Evolutionary conservation across 73 alveolate genomes (phyloP), one percentile per base, ranked within the genome.

Genomic region (Uronychia setigera): DNA sequence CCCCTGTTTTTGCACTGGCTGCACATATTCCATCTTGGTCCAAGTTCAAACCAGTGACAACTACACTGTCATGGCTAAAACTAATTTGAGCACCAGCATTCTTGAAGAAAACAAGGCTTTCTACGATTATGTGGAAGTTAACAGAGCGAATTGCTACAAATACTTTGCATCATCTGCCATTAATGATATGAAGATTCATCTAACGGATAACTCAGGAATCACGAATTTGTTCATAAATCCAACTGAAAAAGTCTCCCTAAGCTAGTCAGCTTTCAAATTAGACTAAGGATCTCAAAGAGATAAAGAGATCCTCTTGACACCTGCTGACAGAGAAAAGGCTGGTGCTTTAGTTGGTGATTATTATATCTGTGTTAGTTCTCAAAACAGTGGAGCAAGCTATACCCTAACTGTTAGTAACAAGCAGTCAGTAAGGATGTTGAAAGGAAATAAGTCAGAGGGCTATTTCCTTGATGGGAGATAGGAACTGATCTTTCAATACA

Each of bases 1-100:
- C n/a, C n/a, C n/a, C 35, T 90, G 95, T 79, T 90, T 90, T 79
- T 90, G 95, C 46, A 85, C 84, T 11, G 90, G 90, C 26, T 90
- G 95, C 84, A 90, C 84, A 78, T 83, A 83, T 76, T 81, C 92
- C 29, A 81, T 86, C 31, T 80, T 90, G 0, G 46, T 90, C 13
- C n/a, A 84, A 31, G 87, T 91, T 0, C 87, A 90, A 1, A 26
- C 86, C 1, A 59, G 32, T 25, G 79, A 32, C 25, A 28, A 58
- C 33, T 60, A 80, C 31, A 60, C 75, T 34, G 26, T 87, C 26
- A 60, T 5, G 13, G 74, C 88, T 0, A 80, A 80, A 32, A 31
- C 74, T 0, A 60, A 75, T 32, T 34, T 60, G 33, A 35, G 32
- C 27, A 27, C 77, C 29, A 19, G 19, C n/a, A 19, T 46, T 19